Percentiles rank a stretch among this genome's conserved stretches.
These are phyloP conservation scores for Umbellularia californica DNA, from an alignment of 164 flowering plant species.

Conservation along the genomic window DNA sequence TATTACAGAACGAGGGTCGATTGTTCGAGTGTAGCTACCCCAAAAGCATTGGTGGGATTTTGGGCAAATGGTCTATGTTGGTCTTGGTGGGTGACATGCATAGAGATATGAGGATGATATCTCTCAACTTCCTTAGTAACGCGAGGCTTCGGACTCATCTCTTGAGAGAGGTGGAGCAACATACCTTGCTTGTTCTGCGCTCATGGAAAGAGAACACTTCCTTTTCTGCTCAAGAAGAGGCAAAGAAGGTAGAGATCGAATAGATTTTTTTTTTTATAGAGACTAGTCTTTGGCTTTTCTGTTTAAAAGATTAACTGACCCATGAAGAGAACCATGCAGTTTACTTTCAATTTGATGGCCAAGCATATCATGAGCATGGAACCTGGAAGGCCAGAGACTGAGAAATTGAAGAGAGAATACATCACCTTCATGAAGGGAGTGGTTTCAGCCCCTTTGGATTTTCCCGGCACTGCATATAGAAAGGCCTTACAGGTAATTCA, in stretches of 20 bases:
- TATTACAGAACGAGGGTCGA: conserved; percentile 79
- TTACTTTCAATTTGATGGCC: conserved; percentile 93
- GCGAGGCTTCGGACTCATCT: conserved; percentile 62
- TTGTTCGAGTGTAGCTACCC: conserved; percentile 93
- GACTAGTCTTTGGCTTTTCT: background rate
- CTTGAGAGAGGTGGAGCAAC: conserved; percentile 59
- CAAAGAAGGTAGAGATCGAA: conserved; percentile 59
- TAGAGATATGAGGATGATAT: conserved; percentile 75
- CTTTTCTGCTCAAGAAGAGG: conserved; percentile 88
- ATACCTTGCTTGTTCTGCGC: conserved; percentile 56
- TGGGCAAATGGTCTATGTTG: conserved; percentile 95
- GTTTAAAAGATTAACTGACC: background rate
- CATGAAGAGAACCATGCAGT: conserved; percentile 34
- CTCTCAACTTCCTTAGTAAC: conserved; percentile 77
- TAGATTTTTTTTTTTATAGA: background rate
- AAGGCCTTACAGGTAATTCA: conserved; percentile 59
- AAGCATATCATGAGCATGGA: conserved; percentile 91
- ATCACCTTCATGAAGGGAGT: conserved; percentile 97
- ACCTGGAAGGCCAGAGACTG: conserved; percentile 72
- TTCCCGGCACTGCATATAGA: conserved; percentile 84
- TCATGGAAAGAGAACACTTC: conserved; percentile 54
- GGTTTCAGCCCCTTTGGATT: conserved; percentile 77
- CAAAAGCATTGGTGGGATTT: conserved; percentile 76
- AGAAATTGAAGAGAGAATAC: conserved; percentile 76
- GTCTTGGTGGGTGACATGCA: conserved; percentile 92